A percentile compares a stretch with the other conserved stretches of the same genome.
phyloP scores from a whole-genome alignment of 305 asterid species.

The Euphrasia arctica region DNA sequence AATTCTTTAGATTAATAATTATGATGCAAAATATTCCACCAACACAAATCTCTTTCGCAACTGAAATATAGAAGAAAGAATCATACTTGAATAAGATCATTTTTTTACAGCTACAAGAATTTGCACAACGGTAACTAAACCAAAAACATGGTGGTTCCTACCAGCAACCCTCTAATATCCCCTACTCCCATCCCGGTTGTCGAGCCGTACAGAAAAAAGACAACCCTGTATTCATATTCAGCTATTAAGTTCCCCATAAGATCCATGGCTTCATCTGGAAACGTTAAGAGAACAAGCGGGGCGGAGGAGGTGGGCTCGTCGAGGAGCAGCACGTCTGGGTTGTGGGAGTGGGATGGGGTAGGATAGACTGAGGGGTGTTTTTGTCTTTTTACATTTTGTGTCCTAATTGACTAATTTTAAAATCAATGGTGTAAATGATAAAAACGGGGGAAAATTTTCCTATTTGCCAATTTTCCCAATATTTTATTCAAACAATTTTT shows the following conservation, averaged over 20 bases:
- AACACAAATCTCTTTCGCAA: background rate
- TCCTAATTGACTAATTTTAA: too few relatives aligned
- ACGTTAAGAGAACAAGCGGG: slow-evolving; percentile 20
- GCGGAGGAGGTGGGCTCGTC: too few relatives aligned
- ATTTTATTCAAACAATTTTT: too few relatives aligned
- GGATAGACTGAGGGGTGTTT: too few relatives aligned
- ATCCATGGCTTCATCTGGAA: slow-evolving; percentile 27
- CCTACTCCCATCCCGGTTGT: slow-evolving; percentile 12
- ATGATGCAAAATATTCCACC: background rate
- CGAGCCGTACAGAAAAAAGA: slow-evolving; percentile 12
- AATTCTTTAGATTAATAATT: background rate
- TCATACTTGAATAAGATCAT: background rate
- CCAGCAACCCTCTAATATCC: slow-evolving; percentile 18
- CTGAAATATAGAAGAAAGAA: background rate
- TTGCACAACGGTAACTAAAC: background rate
- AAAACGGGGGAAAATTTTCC: too few relatives aligned
- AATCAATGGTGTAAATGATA: too few relatives aligned
- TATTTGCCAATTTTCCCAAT: too few relatives aligned
- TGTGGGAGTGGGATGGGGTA: too few relatives aligned
- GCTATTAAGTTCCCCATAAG: slow-evolving; percentile 16
- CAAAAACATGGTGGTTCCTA: slow-evolving; percentile 27
- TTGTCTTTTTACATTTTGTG: too few relatives aligned
- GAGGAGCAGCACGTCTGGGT: too few relatives aligned
- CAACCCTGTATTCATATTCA: slow-evolving; percentile 6
- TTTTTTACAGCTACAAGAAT: too few relatives aligned